Evolutionary conservation across 2,329 filamentous ascomycete species (phyloP).

Genomic region (Pyrenophora seminiperda): DNA sequence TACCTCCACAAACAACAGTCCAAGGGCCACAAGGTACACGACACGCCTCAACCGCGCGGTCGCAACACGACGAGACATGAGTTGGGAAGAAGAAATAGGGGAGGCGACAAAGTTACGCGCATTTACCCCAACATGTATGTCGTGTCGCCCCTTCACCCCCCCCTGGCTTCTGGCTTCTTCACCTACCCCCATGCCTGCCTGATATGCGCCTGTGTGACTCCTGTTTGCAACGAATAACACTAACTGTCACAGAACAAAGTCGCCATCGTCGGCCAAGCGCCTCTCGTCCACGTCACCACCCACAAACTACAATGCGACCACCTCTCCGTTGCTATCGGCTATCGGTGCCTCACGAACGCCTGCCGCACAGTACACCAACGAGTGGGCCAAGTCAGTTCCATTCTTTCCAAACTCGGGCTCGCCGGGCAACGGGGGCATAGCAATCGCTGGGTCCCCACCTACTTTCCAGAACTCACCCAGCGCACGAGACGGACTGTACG

Average conservation of each 20-base stretch:
- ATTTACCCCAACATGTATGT: constrained; percentile 51
- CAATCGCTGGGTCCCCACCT: constrained; percentile 54
- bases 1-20: constrained; percentile 46
- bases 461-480: constrained; percentile 44
- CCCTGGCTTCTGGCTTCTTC: neutral
- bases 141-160: neutral
- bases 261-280: constrained; percentile 41
- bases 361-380: constrained; percentile 49
- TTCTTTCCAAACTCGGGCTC: constrained; percentile 51
- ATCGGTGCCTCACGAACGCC: constrained; percentile 46
- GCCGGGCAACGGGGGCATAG: constrained; percentile 49
- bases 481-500: constrained; percentile 38
- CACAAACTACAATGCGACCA: constrained; percentile 45
- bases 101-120: constrained; percentile 45
- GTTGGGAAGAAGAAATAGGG: constrained; percentile 50
- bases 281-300: constrained; percentile 45
- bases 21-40: constrained; percentile 41
- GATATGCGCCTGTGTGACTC: neutral
- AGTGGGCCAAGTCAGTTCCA: constrained; percentile 55
- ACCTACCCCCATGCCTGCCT: neutral
- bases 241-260: constrained; percentile 42
- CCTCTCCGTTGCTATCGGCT: constrained; percentile 48
- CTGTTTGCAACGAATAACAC: constrained; percentile 10
- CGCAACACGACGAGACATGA: constrained; percentile 49
- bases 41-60: constrained; percentile 43